Evolutionary conservation across 768 basidiomycete species (phyloP), one percentile per base, ranked within the genome.

Genomic region (Strobilomyces echinocephalus): DNA sequence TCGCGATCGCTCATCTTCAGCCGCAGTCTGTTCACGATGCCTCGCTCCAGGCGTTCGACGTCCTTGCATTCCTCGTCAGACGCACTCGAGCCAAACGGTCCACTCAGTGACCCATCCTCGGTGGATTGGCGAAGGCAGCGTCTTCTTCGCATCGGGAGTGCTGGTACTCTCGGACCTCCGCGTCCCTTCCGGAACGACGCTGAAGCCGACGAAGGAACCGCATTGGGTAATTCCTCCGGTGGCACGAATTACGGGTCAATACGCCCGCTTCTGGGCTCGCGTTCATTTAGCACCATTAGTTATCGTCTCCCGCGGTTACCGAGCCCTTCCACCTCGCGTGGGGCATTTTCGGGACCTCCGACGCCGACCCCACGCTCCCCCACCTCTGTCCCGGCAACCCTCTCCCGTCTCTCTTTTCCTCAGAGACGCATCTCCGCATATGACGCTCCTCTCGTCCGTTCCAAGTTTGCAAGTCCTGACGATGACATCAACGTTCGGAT

Each of bases 351-450:
- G 30, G 66, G 62, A 47, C 73, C 78, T 8, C 51, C 69, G 4
- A 70, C 72, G 48, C 71, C 76, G 8, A 54, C 56, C 4, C 3
- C 60, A 20, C 60, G 63, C 45, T 64, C 73, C 7, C 66, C 79
- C 5, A 62, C 63, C 4, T 67, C 76, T 31, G 69, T 62, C 8
- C 63, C 53, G 1, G 40, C 55, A 21, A 61, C 75, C 8, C 70
- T 76, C 56, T 64, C 74, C 46, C 67, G 81, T 46, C 58, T 63
- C 38, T 65, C 73, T 46, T 53, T 62, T 16, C 56, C 73, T 35
- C 78, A 82, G 60, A 79, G 88, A 9, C 85, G 84, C 0, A 85
- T 89, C 51, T 85, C 87, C 3, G 80, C 86, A 3, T 91, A 91
- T 56, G 89, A 91, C 60, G 79, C 78, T 5, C 68, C 70, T 8